phyloP scores from a whole-genome alignment of 768 basidiomycete genomes.

The Leccinum barrowsii region DNA sequence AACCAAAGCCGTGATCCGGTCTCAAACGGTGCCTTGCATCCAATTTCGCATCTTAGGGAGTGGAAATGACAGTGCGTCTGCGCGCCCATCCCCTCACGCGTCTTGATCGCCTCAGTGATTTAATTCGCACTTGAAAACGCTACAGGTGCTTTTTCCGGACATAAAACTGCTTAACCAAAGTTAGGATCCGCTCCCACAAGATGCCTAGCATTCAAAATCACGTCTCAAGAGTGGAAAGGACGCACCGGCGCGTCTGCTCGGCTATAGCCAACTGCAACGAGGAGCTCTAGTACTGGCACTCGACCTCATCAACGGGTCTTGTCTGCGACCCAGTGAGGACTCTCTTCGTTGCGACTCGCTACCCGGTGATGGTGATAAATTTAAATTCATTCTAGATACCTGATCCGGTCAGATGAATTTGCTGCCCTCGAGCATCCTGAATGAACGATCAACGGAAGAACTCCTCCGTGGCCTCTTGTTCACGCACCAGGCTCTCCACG shows the following conservation, averaged over 20 bases:
- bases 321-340: too few relatives aligned
- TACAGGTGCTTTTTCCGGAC: constrained; percentile 83
- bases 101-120: constrained; percentile 1
- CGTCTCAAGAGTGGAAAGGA: too few relatives aligned
- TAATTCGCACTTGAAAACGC: constrained; percentile 65
- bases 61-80: constrained; percentile 42
- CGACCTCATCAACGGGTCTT: too few relatives aligned
- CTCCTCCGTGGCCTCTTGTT: constrained; percentile 88
- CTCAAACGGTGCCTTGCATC: constrained; percentile 42
- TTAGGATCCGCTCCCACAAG: too few relatives aligned
- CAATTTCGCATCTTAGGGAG: constrained; percentile 39
- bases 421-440: constrained; percentile 78
- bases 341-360: too few relatives aligned
- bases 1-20: constrained; percentile 49
- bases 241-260: too few relatives aligned
- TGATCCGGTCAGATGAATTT: constrained; percentile 59
- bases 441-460: constrained; percentile 89
- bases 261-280: too few relatives aligned
- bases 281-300: too few relatives aligned
- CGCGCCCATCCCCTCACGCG: background rate
- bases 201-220: too few relatives aligned
- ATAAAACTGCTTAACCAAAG: constrained; percentile 45
- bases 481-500: constrained; percentile 77
- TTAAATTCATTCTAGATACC: constrained; percentile 49
- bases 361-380: too few relatives aligned